Evolutionary conservation across 768 basidiomycete genomes (phyloP), one percentile per base, ranked within the genome.

Genomic region (Roridomyces roridus): DNA sequence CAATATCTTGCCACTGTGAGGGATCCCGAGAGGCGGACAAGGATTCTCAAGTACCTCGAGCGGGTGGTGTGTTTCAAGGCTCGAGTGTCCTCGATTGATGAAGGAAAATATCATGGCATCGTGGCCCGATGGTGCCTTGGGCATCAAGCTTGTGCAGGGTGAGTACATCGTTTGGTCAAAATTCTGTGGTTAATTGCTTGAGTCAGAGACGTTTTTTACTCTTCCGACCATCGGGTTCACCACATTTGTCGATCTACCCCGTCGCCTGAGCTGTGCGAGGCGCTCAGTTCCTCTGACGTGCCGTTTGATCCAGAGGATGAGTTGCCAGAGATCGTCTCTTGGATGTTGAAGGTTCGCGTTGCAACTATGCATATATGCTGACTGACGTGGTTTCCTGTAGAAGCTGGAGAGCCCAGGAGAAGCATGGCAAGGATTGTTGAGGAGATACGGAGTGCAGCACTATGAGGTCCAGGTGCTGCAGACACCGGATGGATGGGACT

Each of bases 41-140:
- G 18, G 29, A 40, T n/a, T 24, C 20, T 54, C 5, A 23, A 6
- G 28, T 45, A 8, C 25, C 52, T 54, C 23, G 52, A 18, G 26
- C 9, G 37, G 3, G 25, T 54, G 7, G 51, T 29, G 6, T 53
- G 43, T 39, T 37, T 2, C 4, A n/a, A 15, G 24, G 17, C 21
- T 23, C 36, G 28, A 10, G 31, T 25, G 11, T 14, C 35, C 7
- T 53, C 37, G 21, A 21, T 54, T 29, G 45, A 54, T 46, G 10
- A 20, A 2, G 4, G 36, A 3, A 41, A 24, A 24, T 46, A 39
- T 29, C 52, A 54, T n/a, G 40, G 24, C 31, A 26, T 54, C 15
- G 45, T 46, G 9, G 52, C 52, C 4, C 52, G 8, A 45, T 54
- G 52, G 52, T 54, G 52, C 20, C 34, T 53, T 2, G 52, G 37